phyloP scores from a whole-genome alignment of 192 early-diverging fungal genomes.

The Gonapodya sp. region DNA sequence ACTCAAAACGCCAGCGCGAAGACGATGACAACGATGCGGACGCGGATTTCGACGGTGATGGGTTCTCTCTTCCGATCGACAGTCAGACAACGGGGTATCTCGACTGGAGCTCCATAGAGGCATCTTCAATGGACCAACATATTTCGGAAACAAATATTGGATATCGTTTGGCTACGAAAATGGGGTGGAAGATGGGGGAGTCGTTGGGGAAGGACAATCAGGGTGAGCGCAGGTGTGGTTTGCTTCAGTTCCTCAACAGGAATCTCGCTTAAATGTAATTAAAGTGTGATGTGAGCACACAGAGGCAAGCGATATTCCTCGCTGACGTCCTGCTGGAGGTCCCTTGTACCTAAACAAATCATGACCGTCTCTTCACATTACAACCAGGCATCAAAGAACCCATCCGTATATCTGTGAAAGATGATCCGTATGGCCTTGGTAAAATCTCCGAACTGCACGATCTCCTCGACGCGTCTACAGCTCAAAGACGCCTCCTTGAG shows the following conservation, averaged over 20 bases:
- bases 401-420: slow-evolving; percentile 54
- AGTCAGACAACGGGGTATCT: slow-evolving; percentile 10
- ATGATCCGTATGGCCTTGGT: slow-evolving; percentile 56
- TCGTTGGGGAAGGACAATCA: slow-evolving; percentile 46
- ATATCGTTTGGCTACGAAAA: slow-evolving; percentile 53
- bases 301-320: too few species aligned
- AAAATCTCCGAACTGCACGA: slow-evolving; percentile 42
- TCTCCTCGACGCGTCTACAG: slow-evolving; percentile 43
- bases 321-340: too few species aligned
- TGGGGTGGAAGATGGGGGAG: slow-evolving; percentile 59
- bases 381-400: slow-evolving; percentile 55
- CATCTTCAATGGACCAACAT: slow-evolving; percentile 45
- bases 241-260: neutral
- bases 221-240: slow-evolving; percentile 25
- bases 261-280: neutral
- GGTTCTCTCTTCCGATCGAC: neutral
- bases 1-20: neutral
- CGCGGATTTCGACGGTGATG: neutral
- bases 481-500: slow-evolving; percentile 51
- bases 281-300: neutral
- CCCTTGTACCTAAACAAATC: neutral
- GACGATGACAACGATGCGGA: neutral
- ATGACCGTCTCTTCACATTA: slow-evolving; percentile 8
- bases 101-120: slow-evolving; percentile 15
- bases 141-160: slow-evolving; percentile 53